Base-by-base conservation (phyloP, 164 flowering plant genomes). In the Buxus sempervirens region DNA sequence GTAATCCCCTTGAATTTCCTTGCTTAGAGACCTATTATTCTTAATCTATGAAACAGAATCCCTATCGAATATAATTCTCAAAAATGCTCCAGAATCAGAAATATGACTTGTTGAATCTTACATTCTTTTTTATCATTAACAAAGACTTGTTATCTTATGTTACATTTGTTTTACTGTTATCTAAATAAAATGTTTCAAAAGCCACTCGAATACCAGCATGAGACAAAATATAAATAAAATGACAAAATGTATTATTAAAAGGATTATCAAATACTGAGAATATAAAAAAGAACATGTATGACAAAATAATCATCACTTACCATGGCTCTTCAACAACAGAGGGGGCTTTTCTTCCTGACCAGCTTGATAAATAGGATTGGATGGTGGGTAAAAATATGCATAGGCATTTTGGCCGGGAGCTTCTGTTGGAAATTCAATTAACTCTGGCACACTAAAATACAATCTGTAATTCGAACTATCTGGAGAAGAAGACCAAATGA, bases 371-470 rank as follows among this genome's bases (percentile, higher is more conserved):
- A 23, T 49, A 63, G 86, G 87, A 78, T 92, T 92, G 51, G 86
- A 80, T 54, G 99, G 99, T 25, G 93, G 91, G 79, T 92, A 95
- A 73, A 81, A 95, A 79, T 86, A 92, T 74, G 97, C 99, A 82
- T 88, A 95, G 21, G 99, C 96, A 64, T 70, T 86, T 78, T 95
- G 85, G 28, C 91, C 97, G 49, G 86, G 81, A 63, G 85, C 81
- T 71, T 83, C 89, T 10, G 99, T 92, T 58, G 99, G 96, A 73
- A 95, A 92, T 79, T 88, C 90, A 73, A 95, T 83, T 6, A 90
- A 69, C 73, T 92, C 93, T 54, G 99, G 97, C 67, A 70, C 51
- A 75, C 99, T 90, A 68, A 90, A 82, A 68, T 85, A 84, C 56
- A 90, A 72, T 63, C 75, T 72, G 71, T 77, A 90, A 64, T 81